Conservation (phyloP, 345 rosid genomes). For the Lepidium didymum region DNA sequence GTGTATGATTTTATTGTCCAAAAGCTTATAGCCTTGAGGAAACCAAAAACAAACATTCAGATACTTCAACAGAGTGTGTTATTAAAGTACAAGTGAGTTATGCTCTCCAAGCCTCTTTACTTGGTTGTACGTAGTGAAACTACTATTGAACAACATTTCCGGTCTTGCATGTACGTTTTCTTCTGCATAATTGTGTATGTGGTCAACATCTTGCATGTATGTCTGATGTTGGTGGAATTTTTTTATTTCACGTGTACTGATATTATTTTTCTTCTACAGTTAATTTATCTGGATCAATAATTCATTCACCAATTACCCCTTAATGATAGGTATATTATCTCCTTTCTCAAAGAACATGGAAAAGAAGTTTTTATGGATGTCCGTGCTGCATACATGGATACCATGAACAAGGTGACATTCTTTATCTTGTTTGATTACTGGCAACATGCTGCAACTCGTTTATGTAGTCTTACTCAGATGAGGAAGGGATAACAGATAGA, state of each 20-base stretch:
- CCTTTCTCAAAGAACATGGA: conserved; percentile 91
- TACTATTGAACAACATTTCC: neutral
- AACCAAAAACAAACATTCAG: conserved; percentile 98
- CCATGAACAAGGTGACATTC: conserved; percentile 90
- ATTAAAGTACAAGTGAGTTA: conserved; percentile 83
- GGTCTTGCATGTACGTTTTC: neutral
- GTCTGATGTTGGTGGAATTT: neutral
- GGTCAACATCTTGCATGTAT: neutral
- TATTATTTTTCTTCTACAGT: neutral
- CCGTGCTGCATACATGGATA: conserved; percentile 86
- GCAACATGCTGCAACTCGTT: neutral
- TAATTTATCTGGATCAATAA: neutral
- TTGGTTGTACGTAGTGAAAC: neutral
- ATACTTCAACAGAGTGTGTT: conserved; percentile 97
- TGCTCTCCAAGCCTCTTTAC: neutral
- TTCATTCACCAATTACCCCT: conserved; percentile 8
- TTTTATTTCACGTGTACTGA: neutral
- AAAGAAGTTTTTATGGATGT: conserved; percentile 84
- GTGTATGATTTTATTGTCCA: conserved; percentile 96
- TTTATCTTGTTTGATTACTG: conserved; percentile 6
- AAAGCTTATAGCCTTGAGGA: conserved; percentile 92
- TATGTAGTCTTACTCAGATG: neutral
- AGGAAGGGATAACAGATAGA: neutral
- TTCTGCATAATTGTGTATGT: neutral
- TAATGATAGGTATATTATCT: conserved; percentile 57